A percentile compares a stretch with the other conserved stretches of the same genome.
Conservation (phyloP, 768 basidiomycete genomes). For the Leucogyrophana mollusca region DNA sequence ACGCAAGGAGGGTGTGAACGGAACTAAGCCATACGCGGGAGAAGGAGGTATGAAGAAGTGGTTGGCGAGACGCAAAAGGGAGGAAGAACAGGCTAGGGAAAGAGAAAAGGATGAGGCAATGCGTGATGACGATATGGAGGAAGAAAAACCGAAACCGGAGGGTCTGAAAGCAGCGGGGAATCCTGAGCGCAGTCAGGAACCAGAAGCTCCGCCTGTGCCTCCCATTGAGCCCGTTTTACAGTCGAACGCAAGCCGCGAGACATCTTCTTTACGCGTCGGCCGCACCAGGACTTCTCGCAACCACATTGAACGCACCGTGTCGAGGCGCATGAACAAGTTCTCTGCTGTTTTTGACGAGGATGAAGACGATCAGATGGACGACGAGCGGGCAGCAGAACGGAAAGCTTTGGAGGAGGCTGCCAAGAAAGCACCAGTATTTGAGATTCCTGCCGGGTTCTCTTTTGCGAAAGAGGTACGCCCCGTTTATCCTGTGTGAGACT, state of each 20-base stretch:
- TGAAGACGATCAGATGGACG: slow-evolving; percentile 42
- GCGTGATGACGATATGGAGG: slow-evolving; percentile 32
- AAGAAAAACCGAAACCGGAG: slow-evolving; percentile 21
- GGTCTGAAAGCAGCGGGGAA: slow-evolving; percentile 14
- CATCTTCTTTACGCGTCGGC: slow-evolving; percentile 66
- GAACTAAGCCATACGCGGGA: slow-evolving; percentile 76
- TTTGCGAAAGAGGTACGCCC: slow-evolving; percentile 61
- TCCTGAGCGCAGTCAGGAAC: slow-evolving; percentile 4
- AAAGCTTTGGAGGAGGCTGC: slow-evolving; percentile 53
- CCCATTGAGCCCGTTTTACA: slow-evolving; percentile 17
- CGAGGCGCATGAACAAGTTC: slow-evolving; percentile 52
- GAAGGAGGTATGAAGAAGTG: slow-evolving; percentile 79
- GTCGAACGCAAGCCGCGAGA: slow-evolving; percentile 18
- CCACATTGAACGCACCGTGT: slow-evolving; percentile 58
- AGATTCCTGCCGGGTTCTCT: slow-evolving; percentile 61
- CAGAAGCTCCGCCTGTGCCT: slow-evolving; percentile 12
- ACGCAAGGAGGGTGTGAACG: slow-evolving; percentile 39
- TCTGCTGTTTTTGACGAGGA: slow-evolving; percentile 62
- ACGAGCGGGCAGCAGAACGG: slow-evolving; percentile 41
- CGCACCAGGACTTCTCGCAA: slow-evolving; percentile 54
- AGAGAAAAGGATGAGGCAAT: slow-evolving; percentile 32
- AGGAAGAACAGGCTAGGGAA: slow-evolving; percentile 47
- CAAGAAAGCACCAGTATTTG: slow-evolving; percentile 54
- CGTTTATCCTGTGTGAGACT: slow-evolving; percentile 8
- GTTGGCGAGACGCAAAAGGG: slow-evolving; percentile 58